Evolutionary conservation across 2,329 filamentous ascomycete genomes (phyloP).

Genomic region (Penicillium psychrosexuale): DNA sequence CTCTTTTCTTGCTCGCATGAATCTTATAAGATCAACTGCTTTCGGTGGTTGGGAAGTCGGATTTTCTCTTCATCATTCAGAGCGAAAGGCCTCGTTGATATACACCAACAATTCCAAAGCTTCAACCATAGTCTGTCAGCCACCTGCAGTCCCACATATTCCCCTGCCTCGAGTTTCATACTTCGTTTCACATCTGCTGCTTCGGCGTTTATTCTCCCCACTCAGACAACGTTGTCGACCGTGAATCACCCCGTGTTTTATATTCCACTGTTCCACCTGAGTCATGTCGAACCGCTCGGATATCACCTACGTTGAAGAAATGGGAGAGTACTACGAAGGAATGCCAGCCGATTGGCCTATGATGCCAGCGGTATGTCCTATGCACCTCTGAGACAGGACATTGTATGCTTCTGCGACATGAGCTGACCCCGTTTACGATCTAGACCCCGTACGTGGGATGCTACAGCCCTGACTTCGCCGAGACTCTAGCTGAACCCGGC

Average conservation of each 20-base stretch:
- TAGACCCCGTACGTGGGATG: constrained; percentile 27
- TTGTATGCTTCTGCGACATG: constrained; percentile 3
- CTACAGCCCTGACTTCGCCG: constrained; percentile 34
- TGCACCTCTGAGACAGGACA: background rate
- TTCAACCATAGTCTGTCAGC: constrained; percentile 7
- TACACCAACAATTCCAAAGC: constrained; percentile 5
- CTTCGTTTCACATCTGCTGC: constrained; percentile 28
- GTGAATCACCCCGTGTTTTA: constrained; percentile 17
- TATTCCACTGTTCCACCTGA: constrained; percentile 30
- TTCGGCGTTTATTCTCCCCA: constrained; percentile 19
- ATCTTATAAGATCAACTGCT: constrained; percentile 19
- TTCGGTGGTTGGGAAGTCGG: constrained; percentile 4
- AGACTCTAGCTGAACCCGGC: constrained; percentile 27
- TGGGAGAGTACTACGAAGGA: constrained; percentile 30
- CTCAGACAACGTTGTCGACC: constrained; percentile 13
- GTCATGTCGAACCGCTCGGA: constrained; percentile 30
- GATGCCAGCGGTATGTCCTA: constrained; percentile 31
- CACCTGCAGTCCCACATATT: constrained; percentile 8
- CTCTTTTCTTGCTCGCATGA: constrained; percentile 5
- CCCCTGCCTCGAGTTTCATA: constrained; percentile 16
- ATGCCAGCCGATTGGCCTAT: constrained; percentile 29
- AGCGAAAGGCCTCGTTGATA: constrained; percentile 4
- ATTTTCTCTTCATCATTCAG: background rate
- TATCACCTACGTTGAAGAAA: constrained; percentile 23
- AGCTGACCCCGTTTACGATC: constrained; percentile 9